A percentile compares a stretch with the other conserved stretches of the same genome.
These are phyloP conservation scores for Neonectria sp. DNA, from an alignment of 2,329 filamentous ascomycete species.

Conservation along the genomic window DNA sequence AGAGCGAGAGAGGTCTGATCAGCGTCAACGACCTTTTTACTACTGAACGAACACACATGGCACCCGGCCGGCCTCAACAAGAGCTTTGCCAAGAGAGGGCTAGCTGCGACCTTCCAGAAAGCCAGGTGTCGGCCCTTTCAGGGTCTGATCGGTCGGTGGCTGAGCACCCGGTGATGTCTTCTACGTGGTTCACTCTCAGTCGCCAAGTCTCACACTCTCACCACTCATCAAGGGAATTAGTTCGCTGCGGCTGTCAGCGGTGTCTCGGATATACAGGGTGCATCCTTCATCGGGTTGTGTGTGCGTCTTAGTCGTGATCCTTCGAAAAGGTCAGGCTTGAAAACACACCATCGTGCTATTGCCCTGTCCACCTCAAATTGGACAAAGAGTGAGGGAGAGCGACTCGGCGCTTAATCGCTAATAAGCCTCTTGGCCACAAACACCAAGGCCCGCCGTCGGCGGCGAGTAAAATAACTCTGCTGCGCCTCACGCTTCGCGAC, in stretches of 20 bases:
- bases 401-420: constrained; percentile 3
- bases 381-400: constrained; percentile 22
- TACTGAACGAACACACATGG: constrained; percentile 10
- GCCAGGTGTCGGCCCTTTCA: background rate
- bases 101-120: constrained; percentile 26
- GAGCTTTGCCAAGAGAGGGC: constrained; percentile 39
- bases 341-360: background rate
- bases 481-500: background rate
- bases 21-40: constrained; percentile 17
- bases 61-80: constrained; percentile 16
- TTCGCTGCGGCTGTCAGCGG: background rate
- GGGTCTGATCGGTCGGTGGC: background rate
- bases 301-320: background rate
- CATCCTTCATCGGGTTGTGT: background rate
- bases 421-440: constrained; percentile 36
- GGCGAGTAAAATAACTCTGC: background rate
- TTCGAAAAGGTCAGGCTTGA: background rate
- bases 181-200: background rate
- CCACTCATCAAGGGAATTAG: background rate
- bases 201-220: background rate
- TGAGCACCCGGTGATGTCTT: background rate
- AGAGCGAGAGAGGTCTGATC: background rate
- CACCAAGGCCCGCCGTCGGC: constrained; percentile 1
- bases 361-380: constrained; percentile 23
- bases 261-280: constrained; percentile 2